Evolutionary conservation across 148 eudicot genomes (phyloP).

Genomic region (Vaccinium vitisidaea): DNA sequence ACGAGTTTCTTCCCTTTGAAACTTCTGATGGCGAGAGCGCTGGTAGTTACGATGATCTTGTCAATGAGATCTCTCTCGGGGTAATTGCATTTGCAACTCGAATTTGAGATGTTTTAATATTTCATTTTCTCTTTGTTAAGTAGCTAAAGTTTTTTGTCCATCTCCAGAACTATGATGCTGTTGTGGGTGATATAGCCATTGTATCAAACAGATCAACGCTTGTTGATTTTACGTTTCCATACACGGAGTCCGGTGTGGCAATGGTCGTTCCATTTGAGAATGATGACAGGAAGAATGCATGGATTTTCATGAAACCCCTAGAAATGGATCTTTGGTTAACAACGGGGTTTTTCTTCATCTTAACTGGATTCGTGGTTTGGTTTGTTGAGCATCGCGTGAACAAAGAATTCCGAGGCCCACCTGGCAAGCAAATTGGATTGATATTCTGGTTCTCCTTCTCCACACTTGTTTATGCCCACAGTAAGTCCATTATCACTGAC

Average conservation of each 20-base stretch:
- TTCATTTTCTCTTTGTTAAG: background rate
- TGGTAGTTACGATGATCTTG: slow-evolving; percentile 38
- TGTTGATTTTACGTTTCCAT: slow-evolving; percentile 72
- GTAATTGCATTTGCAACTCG: slow-evolving; percentile 14
- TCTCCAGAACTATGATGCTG: slow-evolving; percentile 51
- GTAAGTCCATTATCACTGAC: slow-evolving; percentile 33
- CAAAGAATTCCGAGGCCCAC: slow-evolving; percentile 55
- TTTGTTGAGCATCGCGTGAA: slow-evolving; percentile 66
- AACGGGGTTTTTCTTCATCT: slow-evolving; percentile 46
- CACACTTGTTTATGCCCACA: slow-evolving; percentile 64
- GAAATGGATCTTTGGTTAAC: slow-evolving; percentile 61
- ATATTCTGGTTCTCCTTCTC: slow-evolving; percentile 73
- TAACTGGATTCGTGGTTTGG: slow-evolving; percentile 70
- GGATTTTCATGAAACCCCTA: slow-evolving; percentile 71
- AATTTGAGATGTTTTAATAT: background rate
- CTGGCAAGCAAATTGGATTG: slow-evolving; percentile 50
- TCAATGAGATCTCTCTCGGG: slow-evolving; percentile 35
- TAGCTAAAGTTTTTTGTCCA: background rate
- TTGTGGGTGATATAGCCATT: slow-evolving; percentile 63
- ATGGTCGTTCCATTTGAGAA: slow-evolving; percentile 49
- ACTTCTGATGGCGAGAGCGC: slow-evolving; percentile 15
- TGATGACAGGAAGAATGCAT: slow-evolving; percentile 40
- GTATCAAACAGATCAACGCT: slow-evolving; percentile 36
- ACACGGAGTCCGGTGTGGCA: slow-evolving; percentile 56
- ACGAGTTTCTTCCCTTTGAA: slow-evolving; percentile 31